Percentiles rank a stretch among this genome's conserved stretches.
phyloP scores from a whole-genome alignment of 2,329 filamentous ascomycete species.

The Fusarium praegraminearum region DNA sequence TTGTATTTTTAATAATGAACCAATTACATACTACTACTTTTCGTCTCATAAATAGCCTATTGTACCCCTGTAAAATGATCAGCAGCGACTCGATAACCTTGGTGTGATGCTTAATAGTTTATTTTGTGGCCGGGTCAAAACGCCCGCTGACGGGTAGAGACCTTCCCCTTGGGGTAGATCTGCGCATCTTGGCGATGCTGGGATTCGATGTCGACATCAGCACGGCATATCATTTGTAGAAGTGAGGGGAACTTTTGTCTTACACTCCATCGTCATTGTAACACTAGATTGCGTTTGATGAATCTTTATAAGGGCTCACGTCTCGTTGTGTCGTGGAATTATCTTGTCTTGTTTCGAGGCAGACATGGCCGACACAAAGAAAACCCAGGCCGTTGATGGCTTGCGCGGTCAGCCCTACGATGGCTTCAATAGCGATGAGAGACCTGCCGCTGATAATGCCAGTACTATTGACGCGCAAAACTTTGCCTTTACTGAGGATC shows the following conservation, averaged over 20 bases:
- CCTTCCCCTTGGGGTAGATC: constrained; percentile 39
- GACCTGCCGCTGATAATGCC: constrained; percentile 29
- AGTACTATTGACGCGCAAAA: constrained; percentile 56
- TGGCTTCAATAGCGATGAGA: constrained; percentile 35
- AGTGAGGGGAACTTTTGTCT: constrained; percentile 1
- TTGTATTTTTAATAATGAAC: neutral
- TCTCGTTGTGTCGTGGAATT: neutral
- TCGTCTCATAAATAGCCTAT: neutral
- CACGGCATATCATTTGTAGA: constrained; percentile 1
- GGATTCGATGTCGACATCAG: constrained; percentile 38
- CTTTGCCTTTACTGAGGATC: constrained; percentile 55
- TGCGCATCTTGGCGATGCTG: constrained; percentile 20
- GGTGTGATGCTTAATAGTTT: constrained; percentile 35
- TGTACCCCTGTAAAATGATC: constrained; percentile 10
- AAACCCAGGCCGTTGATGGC: constrained; percentile 21
- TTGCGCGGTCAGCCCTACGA: constrained; percentile 5
- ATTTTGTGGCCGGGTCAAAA: constrained; percentile 24
- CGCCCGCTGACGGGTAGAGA: constrained; percentile 9
- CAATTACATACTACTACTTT: neutral
- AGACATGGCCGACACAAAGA: constrained; percentile 32
- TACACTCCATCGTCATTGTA: neutral
- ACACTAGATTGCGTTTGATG: neutral
- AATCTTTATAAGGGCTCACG: neutral
- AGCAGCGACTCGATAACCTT: constrained; percentile 11
- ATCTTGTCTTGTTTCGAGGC: neutral